Evolutionary conservation across 495 filamentous ascomycete genomes (phyloP), one percentile per base, ranked within the genome.

Genomic region (Penicillium alfredii): DNA sequence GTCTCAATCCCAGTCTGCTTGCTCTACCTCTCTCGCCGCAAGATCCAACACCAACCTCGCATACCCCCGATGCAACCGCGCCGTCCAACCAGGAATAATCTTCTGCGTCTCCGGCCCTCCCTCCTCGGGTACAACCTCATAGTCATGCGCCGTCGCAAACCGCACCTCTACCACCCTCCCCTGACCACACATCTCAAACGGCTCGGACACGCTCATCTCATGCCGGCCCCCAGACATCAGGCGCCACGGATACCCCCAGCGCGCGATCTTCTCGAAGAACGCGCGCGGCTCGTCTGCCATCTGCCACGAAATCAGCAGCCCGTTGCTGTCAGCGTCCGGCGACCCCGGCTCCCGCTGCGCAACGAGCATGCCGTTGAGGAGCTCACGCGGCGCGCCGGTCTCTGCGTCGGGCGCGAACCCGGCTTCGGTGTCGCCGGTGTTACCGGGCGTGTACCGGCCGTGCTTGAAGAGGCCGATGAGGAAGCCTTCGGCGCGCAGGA

Each of bases 171-270:
- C 52, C 15, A 52, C 30, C 15, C 9, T 32, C 18, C 18, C 44
- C 27, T 27, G 25, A 11, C 16, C 50, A 25, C 16, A 30, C 21
- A 15, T 27, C 2, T 29, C 24, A 31, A 55, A 62, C 27, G 51
- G 56, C 36, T 45, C 33, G 2, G 56, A 60, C 2, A 64, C 53
- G 30, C 61, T 54, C 32, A 58, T 44, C 49, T 65, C 61, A 48
- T 59, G 55, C 21, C 56, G 40, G 8, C 59, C 55, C 1, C 54
- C 53, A 3, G 50, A 56, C 59, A 63, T 56, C 36, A 61, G 33
- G 2, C 61, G 58, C 48, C 52, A 65, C 16, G 59, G 56, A 46
- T 59, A 62, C 14, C 59, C 58, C 52, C 55, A 63, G 0, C 33
- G 35, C 0, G 55, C 32, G 27, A 63, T 54, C 32, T 28, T 46